Conservation (phyloP, 495 filamentous ascomycete genomes). For the Talaromyces proteolyticus region DNA sequence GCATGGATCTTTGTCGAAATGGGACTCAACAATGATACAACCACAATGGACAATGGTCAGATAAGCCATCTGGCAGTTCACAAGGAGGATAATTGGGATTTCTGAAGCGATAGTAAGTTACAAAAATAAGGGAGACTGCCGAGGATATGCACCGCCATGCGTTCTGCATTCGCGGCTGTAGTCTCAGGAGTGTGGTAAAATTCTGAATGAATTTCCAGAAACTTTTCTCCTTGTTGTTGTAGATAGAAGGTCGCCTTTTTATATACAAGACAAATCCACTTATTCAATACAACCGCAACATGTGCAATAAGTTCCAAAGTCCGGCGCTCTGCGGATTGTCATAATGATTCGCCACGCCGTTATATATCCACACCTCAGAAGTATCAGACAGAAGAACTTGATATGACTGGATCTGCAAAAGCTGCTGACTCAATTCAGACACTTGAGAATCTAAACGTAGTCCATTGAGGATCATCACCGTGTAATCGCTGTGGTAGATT, state of each 20-base stretch:
- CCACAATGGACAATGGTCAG: background rate
- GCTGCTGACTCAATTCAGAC: background rate
- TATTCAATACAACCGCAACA: conserved; percentile 1
- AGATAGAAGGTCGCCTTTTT: background rate
- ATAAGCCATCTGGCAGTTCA: background rate
- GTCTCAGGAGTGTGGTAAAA: background rate
- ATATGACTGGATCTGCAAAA: background rate
- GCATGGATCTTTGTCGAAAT: background rate
- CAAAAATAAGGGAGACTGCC: background rate
- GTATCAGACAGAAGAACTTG: background rate
- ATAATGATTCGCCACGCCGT: background rate
- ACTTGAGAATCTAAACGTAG: background rate
- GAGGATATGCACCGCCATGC: background rate
- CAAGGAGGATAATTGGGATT: background rate
- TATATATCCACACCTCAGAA: background rate
- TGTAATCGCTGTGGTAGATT: background rate
- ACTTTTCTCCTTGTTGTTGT: background rate
- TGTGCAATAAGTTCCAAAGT: background rate
- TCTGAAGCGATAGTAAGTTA: background rate
- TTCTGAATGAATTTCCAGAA: background rate
- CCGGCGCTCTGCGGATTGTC: background rate
- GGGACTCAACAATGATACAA: background rate
- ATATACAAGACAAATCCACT: background rate
- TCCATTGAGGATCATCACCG: background rate
- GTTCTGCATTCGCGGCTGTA: background rate